Conservation (phyloP, 495 filamentous ascomycete species). For the Talaromyces borbonicus region DNA sequence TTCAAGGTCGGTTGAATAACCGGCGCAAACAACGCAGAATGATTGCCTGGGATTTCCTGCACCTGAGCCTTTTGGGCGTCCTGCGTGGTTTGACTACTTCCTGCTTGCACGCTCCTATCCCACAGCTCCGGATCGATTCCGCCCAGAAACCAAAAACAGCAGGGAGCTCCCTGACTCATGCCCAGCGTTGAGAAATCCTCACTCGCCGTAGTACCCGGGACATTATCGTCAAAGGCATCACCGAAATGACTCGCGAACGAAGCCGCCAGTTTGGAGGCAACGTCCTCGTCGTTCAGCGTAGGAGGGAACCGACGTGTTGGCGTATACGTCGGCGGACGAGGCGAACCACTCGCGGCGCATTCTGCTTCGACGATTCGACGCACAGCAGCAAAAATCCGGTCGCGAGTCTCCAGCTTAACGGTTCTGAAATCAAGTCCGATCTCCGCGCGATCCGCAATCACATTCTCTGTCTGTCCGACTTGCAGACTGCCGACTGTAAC, state of each 20-base stretch:
- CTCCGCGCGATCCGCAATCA: slow-evolving; percentile 39
- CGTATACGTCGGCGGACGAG: slow-evolving; percentile 32
- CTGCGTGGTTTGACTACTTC: slow-evolving; percentile 8
- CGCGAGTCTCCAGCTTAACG: slow-evolving; percentile 27
- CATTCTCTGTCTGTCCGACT: slow-evolving; percentile 42
- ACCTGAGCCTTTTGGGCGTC: no score
- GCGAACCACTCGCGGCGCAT: slow-evolving; percentile 36
- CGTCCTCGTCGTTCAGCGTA: slow-evolving; percentile 28
- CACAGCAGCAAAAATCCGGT: slow-evolving; percentile 30
- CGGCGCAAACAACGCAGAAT: slow-evolving; percentile 52
- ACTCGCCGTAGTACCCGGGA: slow-evolving; percentile 26
- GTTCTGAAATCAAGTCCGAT: slow-evolving; percentile 39
- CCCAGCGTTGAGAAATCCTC: slow-evolving; percentile 39
- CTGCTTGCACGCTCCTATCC: slow-evolving; percentile 26
- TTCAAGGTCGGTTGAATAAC: slow-evolving; percentile 53
- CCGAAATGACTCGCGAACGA: slow-evolving; percentile 31
- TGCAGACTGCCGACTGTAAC: slow-evolving; percentile 43
- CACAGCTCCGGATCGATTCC: slow-evolving; percentile 32
- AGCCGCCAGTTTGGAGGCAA: slow-evolving; percentile 18
- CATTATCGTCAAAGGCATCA: slow-evolving; percentile 27
- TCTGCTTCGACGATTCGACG: slow-evolving; percentile 43
- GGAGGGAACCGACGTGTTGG: slow-evolving; percentile 36
- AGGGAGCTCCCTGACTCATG: slow-evolving; percentile 25
- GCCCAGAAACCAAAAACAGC: slow-evolving; percentile 39
- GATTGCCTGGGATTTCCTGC: slow-evolving; percentile 42